Percentiles rank a stretch among this genome's conserved stretches.
phyloP scores from a whole-genome alignment of 23 red algal species.

The Cyanidioschyzon merolae region DNA sequence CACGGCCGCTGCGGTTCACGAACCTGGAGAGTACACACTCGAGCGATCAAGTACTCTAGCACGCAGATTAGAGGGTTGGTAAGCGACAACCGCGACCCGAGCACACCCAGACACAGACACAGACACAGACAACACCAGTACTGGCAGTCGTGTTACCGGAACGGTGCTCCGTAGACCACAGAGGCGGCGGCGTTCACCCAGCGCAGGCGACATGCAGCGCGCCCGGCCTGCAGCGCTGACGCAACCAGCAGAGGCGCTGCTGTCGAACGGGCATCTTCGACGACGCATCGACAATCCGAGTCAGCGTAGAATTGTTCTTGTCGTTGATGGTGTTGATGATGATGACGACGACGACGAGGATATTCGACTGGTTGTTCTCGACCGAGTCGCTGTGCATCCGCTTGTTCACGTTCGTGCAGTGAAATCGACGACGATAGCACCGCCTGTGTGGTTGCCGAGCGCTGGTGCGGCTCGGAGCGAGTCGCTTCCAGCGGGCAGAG shows the following conservation, averaged over 20 bases:
- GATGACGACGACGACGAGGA: not conserved
- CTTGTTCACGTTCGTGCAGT: not conserved
- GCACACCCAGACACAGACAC: too few species aligned
- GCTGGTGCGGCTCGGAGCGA: not conserved
- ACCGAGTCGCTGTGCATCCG: not conserved
- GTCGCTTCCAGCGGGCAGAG: not conserved
- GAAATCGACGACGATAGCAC: too few species aligned
- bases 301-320: not conserved
- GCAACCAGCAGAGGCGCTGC: constrained; percentile 23
- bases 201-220: constrained; percentile 32
- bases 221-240: constrained; percentile 28
- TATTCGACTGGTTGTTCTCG: not conserved
- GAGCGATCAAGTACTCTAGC: too few species aligned
- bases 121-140: too few species aligned
- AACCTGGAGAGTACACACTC: too few species aligned
- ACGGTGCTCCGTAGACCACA: constrained; percentile 74
- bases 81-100: too few species aligned
- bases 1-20: too few species aligned
- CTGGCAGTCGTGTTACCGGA: too few species aligned
- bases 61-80: too few species aligned
- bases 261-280: not conserved
- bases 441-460: not conserved
- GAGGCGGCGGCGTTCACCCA: constrained; percentile 66
- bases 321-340: not conserved
- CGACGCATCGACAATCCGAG: not conserved